Evolutionary conservation across 202 grass and related monocot genomes (phyloP).

Genomic region (Carex arenaria): DNA sequence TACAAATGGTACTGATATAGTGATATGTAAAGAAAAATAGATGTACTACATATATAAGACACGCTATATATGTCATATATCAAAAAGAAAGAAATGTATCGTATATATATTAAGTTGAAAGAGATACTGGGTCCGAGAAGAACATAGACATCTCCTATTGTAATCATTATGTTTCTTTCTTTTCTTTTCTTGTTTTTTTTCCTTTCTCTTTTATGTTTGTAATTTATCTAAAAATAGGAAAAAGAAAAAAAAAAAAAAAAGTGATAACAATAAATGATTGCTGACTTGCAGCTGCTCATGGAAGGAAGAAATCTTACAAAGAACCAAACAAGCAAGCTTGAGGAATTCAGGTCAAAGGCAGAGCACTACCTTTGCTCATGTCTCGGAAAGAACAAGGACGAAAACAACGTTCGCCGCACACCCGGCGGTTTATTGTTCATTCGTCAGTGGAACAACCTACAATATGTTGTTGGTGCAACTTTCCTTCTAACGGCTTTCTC

Average conservation of each 20-base stretch:
- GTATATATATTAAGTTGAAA: neutral
- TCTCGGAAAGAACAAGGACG: constrained; percentile 55
- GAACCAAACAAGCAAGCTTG: constrained; percentile 34
- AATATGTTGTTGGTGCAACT: constrained; percentile 67
- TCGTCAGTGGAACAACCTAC: constrained; percentile 91
- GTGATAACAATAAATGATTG: neutral
- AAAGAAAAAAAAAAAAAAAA: neutral
- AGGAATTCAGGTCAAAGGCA: constrained; percentile 48
- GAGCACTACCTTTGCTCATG: constrained; percentile 86
- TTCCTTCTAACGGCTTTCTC: constrained; percentile 74
- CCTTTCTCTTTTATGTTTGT: neutral
- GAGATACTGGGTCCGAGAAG: neutral
- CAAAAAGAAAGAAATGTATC: neutral
- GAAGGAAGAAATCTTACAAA: constrained; percentile 47
- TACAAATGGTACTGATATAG: no score
- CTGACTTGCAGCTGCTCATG: constrained; percentile 46
- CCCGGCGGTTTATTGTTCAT: constrained; percentile 78
- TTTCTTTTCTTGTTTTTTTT: neutral
- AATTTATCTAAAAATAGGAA: neutral
- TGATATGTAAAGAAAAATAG: neutral
- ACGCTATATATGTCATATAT: no score
- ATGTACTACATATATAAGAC: no score
- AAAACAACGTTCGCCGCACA: constrained; percentile 62
- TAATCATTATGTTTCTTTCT: no score
- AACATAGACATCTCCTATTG: no score